Evolutionary conservation across 1,284 basidiomycete genomes (phyloP), one percentile per base, ranked within the genome.

Genomic region (Cryptococcus wingfieldii): DNA sequence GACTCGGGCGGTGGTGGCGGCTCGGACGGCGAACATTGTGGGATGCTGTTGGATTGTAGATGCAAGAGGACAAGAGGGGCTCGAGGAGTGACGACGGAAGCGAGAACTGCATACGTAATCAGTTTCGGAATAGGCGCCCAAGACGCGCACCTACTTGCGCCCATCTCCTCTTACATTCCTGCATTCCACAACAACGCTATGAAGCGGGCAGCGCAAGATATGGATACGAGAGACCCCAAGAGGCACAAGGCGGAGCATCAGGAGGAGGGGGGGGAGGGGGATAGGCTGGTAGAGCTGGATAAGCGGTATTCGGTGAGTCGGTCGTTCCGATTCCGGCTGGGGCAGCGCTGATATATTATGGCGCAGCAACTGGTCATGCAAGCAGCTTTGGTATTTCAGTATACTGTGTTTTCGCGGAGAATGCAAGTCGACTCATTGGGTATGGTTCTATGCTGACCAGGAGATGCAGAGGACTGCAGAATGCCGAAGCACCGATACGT

Each of bases 351-450:
- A 43, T 10, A 13, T 39, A n/a, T 5, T n/a, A 34, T 28, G n/a
- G 13, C 34, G 41, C 56, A 69, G 67, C 59, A 62, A 28, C 63
- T 67, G 12, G 52, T 70, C 18, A 38, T 63, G 18, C 59, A 65
- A 12, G 61, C 66, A 6, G 66, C 66, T 14, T 52, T 66, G 59
- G 64, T 70, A 50, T 59, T 65, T 25, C 66, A 67, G 43, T 64
- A 60, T 53, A 62, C 67, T 47, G 50, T 60, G 9, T 66, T 65
- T 55, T 54, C 60, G 28, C 58, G 62, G 38, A 53, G 62, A 47
- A 56, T 68, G 67, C 67, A 41, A 49, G 64, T 63, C 34, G 28
- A 1, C 4, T 48, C 28, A 25, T 10, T 34, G 7, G 27, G 16
- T 45, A 14, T 16, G 28, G 41, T 39, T 28, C 16, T 16, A 27